Base-by-base conservation (phyloP, 768 basidiomycete genomes). In the Lentinula raphanica region DNA sequence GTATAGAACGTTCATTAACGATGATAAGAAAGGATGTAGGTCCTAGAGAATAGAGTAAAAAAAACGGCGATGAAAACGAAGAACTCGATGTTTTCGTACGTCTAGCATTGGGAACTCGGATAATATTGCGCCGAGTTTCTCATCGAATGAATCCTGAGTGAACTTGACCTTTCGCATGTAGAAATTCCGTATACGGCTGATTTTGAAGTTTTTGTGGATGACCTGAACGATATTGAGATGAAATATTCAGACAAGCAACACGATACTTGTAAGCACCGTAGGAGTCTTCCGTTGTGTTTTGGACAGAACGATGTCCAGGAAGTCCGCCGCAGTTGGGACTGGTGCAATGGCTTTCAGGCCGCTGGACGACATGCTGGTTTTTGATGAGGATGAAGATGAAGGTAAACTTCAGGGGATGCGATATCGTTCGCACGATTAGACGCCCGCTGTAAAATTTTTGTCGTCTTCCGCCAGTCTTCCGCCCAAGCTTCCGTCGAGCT, bases 121-220 rank as follows among this genome's bases (percentile, higher is more conserved):
- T 68, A 99, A 77, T 69, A 99, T 99, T 32, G 87, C 88, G 56
- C 87, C 87, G 29, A 99, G 82, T 70, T 98, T 95, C 74, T 98
- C 95, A 60, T 97, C 94, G 64, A 98, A 98, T 15, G 90, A 80
- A 68, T 98, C 94, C 72, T 98, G 94, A 2, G 95, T 95, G 72
- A 97, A 98, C 74, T 96, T 98, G 75, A 99, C 96, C 74, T 99
- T 99, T 71, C 96, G 87, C 96, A 98, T 98, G 74, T 99, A 97
- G 69, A 94, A 94, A 67, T 94, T 93, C 61, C 96, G 85, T 75
- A 98, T 98, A 64, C 96, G 89, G 64, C 93, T 94, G 73, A 99
- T 99, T 79, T 99, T 98, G 80, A 97, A 98, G 79, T 98, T 98
- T 81, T 97, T 98, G 75, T 98, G 97, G 70, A 98, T 98, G 64